Conservation (phyloP, 441 rosid genomes). For the Arabidopsis lyrata region DNA sequence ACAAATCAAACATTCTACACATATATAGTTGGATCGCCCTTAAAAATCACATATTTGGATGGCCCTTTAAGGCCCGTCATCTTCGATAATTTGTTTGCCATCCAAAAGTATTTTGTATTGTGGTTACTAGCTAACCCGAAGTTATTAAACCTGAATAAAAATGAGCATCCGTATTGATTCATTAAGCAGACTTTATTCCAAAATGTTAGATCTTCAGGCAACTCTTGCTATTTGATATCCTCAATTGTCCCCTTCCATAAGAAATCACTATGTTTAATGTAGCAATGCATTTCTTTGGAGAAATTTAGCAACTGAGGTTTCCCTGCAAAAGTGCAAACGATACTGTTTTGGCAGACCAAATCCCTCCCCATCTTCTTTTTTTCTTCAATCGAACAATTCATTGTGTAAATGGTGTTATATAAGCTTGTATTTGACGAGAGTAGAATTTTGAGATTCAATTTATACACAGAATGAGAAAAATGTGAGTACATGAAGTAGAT, state of each 20-base stretch:
- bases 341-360: not conserved
- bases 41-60: not conserved
- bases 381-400: not conserved
- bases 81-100: not conserved
- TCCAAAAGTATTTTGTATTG: not conserved
- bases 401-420: not conserved
- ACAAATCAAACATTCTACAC: not conserved
- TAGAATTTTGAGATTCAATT: not conserved
- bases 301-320: too few species aligned
- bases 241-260: not conserved
- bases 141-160: not conserved
- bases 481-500: too few species aligned
- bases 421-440: not conserved
- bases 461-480: not conserved
- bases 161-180: not conserved
- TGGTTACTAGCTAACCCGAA: not conserved
- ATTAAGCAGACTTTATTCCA: not conserved
- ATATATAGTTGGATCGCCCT: not conserved
- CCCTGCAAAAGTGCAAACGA: too few species aligned
- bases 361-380: not conserved
- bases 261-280: not conserved
- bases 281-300: not conserved
- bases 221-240: not conserved
- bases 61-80: not conserved
- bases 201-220: not conserved